A percentile compares a stretch with the other conserved stretches of the same genome.
These are phyloP conservation scores for Mimosa pudica DNA, from an alignment of 306 rosid species.

Conservation along the genomic window DNA sequence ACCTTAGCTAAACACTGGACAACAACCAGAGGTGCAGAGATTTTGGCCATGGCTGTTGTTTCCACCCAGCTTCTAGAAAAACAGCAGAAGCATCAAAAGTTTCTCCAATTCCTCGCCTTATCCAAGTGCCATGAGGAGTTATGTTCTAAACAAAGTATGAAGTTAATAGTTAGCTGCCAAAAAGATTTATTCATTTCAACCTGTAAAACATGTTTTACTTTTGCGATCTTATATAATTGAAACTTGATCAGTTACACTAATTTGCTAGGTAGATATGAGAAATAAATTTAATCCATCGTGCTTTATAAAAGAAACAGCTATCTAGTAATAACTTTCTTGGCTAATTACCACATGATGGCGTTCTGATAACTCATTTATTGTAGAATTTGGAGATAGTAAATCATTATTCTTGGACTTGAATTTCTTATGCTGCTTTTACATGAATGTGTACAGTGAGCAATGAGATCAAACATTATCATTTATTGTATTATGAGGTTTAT, in stretches of 20 bases:
- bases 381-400: constrained; percentile 3
- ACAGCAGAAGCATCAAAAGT: constrained; percentile 81
- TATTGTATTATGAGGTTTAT: constrained; percentile 14
- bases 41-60: constrained; percentile 89
- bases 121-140: constrained; percentile 97
- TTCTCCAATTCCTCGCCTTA: constrained; percentile 93
- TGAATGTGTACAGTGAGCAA: neutral
- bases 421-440: neutral
- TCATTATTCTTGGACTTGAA: neutral
- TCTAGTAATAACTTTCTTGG: constrained; percentile 1
- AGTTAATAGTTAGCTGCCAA: constrained; percentile 22
- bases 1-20: constrained; percentile 99
- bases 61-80: constrained; percentile 88
- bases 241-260: constrained; percentile 18
- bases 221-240: constrained; percentile 9
- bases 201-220: constrained; percentile 13
- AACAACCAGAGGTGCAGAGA: constrained; percentile 95
- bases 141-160: constrained; percentile 89
- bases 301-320: constrained; percentile 9
- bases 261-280: constrained; percentile 20
- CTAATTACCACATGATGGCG: neutral
- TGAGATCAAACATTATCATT: neutral
- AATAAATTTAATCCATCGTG: constrained; percentile 21
- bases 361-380: constrained; percentile 23
- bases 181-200: constrained; percentile 35